phyloP scores from a whole-genome alignment of 2,329 filamentous ascomycete genomes.

The Xylariaceae sp. region DNA sequence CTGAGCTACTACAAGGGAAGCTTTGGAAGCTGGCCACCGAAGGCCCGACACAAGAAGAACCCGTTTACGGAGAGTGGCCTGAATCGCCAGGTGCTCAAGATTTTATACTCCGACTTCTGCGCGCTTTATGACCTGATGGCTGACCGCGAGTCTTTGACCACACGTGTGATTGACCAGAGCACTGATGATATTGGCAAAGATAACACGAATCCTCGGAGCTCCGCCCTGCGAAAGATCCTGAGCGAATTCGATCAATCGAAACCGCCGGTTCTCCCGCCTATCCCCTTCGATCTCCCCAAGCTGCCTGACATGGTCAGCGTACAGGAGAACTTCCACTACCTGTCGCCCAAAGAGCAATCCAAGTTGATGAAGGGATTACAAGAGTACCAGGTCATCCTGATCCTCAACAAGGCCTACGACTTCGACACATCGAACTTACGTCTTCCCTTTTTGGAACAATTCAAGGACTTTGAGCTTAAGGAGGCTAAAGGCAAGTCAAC shows the following conservation, averaged over 20 bases:
- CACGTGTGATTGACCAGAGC: conserved; percentile 66
- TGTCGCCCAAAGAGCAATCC: conserved; percentile 67
- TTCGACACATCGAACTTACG: conserved; percentile 57
- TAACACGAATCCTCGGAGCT: conserved; percentile 53
- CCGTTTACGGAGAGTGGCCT: conserved; percentile 78
- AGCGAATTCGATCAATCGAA: conserved; percentile 85
- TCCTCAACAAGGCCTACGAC: conserved; percentile 80
- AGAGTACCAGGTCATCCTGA: conserved; percentile 68
- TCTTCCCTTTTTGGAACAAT: conserved; percentile 62
- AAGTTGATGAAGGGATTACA: conserved; percentile 70
- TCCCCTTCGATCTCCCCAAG: conserved; percentile 83
- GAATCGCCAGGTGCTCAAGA: conserved; percentile 74
- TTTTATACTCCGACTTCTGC: conserved; percentile 80
- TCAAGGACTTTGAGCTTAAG: conserved; percentile 65
- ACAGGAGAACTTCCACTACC: conserved; percentile 56
- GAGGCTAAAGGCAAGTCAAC: conserved; percentile 60
- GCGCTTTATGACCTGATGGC: conserved; percentile 84
- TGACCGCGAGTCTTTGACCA: conserved; percentile 72
- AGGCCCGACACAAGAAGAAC: conserved; percentile 88
- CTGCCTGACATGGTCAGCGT: conserved; percentile 65
- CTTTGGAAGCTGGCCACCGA: conserved; percentile 77
- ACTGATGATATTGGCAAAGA: conserved; percentile 51
- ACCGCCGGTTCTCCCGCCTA: conserved; percentile 82
- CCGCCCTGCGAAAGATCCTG: conserved; percentile 72
- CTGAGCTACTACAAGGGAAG: conserved; percentile 59